Percentiles rank a stretch among this genome's conserved stretches.
Evolutionary conservation across 495 filamentous ascomycete species (phyloP).

Genomic region (Tuber magnatum): DNA sequence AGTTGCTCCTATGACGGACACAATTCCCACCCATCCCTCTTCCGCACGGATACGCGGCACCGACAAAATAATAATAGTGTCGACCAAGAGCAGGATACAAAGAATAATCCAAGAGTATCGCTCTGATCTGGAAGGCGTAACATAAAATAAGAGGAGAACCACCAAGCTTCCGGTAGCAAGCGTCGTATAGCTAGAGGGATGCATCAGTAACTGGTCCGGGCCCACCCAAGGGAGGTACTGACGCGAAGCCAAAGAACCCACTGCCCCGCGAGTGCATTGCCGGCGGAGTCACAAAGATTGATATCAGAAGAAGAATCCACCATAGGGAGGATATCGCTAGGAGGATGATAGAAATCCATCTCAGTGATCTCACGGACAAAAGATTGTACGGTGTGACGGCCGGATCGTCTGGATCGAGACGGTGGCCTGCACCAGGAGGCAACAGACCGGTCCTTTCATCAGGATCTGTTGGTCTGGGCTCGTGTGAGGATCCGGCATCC

Average conservation of each 20-base stretch:
- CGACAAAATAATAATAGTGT: slow-evolving; percentile 69
- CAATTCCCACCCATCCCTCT: slow-evolving; percentile 85
- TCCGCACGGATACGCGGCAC: slow-evolving; percentile 66
- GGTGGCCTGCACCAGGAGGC: slow-evolving; percentile 49
- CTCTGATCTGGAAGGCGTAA: slow-evolving; percentile 68
- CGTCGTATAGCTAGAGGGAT: slow-evolving; percentile 52
- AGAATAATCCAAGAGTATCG: slow-evolving; percentile 61
- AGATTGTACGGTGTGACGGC: slow-evolving; percentile 96
- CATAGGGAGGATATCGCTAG: slow-evolving; percentile 70
- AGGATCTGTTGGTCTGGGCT: slow-evolving; percentile 42
- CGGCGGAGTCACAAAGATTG: slow-evolving; percentile 80
- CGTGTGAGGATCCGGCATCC: slow-evolving; percentile 27
- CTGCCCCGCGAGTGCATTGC: slow-evolving; percentile 76
- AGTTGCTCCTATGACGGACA: slow-evolving; percentile 68
- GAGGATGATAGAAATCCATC: slow-evolving; percentile 66
- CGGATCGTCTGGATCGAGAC: slow-evolving; percentile 87
- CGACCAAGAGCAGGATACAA: slow-evolving; percentile 63
- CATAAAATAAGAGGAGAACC: slow-evolving; percentile 76
- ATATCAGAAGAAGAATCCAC: slow-evolving; percentile 82
- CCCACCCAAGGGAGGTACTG: slow-evolving; percentile 4
- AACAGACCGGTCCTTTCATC: slow-evolving; percentile 73
- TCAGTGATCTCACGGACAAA: slow-evolving; percentile 72
- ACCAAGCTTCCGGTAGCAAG: slow-evolving; percentile 65
- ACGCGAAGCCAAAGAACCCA: slow-evolving; percentile 77
- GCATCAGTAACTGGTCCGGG: neutral